These are phyloP conservation scores for Coprinopsis strossmayeri DNA, from an alignment of 768 basidiomycete genomes.

Conservation along the genomic window DNA sequence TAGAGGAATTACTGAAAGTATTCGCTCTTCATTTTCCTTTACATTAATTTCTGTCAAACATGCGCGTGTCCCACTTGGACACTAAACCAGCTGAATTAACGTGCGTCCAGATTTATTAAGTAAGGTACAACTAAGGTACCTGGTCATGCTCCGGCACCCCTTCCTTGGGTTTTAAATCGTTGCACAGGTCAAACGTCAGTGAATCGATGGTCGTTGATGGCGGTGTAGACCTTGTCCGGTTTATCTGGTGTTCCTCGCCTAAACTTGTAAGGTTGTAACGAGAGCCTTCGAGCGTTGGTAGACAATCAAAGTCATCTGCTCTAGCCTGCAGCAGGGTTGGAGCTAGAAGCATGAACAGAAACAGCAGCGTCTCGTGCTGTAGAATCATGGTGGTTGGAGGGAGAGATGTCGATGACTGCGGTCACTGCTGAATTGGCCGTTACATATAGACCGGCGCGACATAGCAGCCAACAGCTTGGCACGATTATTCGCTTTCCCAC, in stretches of 20 bases:
- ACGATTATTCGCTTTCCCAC: too few species aligned
- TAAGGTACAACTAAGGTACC: slow-evolving; percentile 34
- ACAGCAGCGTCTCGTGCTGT: slow-evolving; percentile 12
- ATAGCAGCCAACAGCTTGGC: too few species aligned
- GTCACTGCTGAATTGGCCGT: not conserved
- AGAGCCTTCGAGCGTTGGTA: slow-evolving; percentile 2
- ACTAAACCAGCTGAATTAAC: slow-evolving; percentile 35
- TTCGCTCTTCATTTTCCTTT: slow-evolving; percentile 52
- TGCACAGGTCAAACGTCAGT: slow-evolving; percentile 64
- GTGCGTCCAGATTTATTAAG: slow-evolving; percentile 1
- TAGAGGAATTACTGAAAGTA: slow-evolving; percentile 73
- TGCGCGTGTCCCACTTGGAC: slow-evolving; percentile 58
- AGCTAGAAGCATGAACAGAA: slow-evolving; percentile 2
- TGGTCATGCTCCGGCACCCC: slow-evolving; percentile 54
- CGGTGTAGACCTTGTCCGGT: slow-evolving; percentile 48
- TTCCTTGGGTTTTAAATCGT: slow-evolving; percentile 41
- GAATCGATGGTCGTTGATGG: slow-evolving; percentile 58
- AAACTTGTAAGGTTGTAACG: slow-evolving; percentile 60
- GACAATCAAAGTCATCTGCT: slow-evolving; percentile 42
- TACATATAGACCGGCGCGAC: not conserved
- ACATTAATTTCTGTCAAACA: slow-evolving; percentile 67
- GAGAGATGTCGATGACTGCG: slow-evolving; percentile 2
- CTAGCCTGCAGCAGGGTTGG: not conserved
- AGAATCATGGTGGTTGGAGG: slow-evolving; percentile 16
- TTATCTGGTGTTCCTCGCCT: slow-evolving; percentile 42